These are phyloP conservation scores for Scortechinia acanthostroma DNA, from an alignment of 2,329 filamentous ascomycete genomes.

Conservation along the genomic window DNA sequence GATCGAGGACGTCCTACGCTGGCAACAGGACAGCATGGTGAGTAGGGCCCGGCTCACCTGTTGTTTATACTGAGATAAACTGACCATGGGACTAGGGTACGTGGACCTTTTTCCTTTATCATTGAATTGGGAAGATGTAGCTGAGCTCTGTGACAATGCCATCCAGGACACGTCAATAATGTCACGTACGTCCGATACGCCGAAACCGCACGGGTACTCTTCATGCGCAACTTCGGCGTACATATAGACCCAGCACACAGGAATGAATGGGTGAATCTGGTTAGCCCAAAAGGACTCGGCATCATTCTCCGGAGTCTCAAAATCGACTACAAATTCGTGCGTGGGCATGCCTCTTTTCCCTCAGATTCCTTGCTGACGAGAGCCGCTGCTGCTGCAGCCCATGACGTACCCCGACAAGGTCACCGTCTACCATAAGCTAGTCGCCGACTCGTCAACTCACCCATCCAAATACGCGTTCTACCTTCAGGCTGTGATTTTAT, in stretches of 20 bases:
- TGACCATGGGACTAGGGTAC: slow-evolving; percentile 16
- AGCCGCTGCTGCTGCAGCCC: no score
- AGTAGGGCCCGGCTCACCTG: no score
- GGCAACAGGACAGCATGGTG: slow-evolving; percentile 32
- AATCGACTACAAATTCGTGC: slow-evolving; percentile 80
- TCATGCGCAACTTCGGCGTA: slow-evolving; percentile 63
- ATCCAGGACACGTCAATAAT: slow-evolving; percentile 70
- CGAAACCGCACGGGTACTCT: slow-evolving; percentile 74
- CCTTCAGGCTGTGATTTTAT: slow-evolving; percentile 60
- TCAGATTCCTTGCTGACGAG: slow-evolving; percentile 2
- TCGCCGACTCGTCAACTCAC: slow-evolving; percentile 25
- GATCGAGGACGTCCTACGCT: no score
- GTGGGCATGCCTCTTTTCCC: slow-evolving; percentile 19
- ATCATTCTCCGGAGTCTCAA: slow-evolving; percentile 75
- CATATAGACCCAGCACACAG: slow-evolving; percentile 53
- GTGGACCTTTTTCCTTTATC: no score
- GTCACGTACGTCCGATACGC: slow-evolving; percentile 77
- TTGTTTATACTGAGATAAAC: no score
- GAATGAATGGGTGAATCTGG: slow-evolving; percentile 61
- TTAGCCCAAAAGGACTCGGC: slow-evolving; percentile 59
- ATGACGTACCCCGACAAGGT: slow-evolving; percentile 78
- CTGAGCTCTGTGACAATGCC: slow-evolving; percentile 2
- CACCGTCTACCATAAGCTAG: slow-evolving; percentile 76
- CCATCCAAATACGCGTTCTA: slow-evolving; percentile 33
- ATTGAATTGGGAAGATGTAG: no score